Evolutionary conservation across 2,329 filamentous ascomycete genomes (phyloP), one percentile per base, ranked within the genome.

Genomic region (Trichoderma hamatum): DNA sequence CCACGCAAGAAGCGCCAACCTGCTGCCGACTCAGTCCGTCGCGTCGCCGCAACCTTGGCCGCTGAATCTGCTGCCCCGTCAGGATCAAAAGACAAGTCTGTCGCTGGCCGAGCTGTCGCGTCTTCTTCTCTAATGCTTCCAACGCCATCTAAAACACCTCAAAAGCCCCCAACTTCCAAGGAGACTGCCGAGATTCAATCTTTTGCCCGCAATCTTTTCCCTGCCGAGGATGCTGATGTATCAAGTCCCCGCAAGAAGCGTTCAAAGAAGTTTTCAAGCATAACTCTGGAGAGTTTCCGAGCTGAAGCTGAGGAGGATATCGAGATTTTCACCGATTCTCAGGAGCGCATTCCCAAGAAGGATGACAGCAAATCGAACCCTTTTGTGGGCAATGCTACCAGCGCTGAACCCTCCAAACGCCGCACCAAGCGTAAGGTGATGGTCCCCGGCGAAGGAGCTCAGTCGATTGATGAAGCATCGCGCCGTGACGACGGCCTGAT

Each of bases 61-160:
- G 78, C 80, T 7, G 81, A 85, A 64, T 82, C 84, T 19, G 81
- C 84, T 14, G 77, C 79, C 16, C 78, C 80, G n/a, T 77, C 83
- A 5, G 81, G 80, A 46, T 74, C 80, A 24, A 73, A 76, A 56
- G 78, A 76, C 30, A 72, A 73, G 70, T 34, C 68, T 14, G 55
- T 71, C 55, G 66, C 71, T 55, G 63, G 71, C 55, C 70, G 73
- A 30, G 72, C 78, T 58, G 60, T 78, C 60, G 75, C 80, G 21
- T 79, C 79, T 67, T 73, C 77, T 67, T 74, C 79, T 67, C 84
- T 83, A 71, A 91, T 92, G 85, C 86, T 94, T 56, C 91, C 90
- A 19, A 95, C 92, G 3, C 92, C 92, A 2, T 86, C 89, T 72
- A 94, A 94, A 82, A 95, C 92, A 3, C 92, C 89, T 3, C 85